Percentiles rank a stretch among this genome's conserved stretches.
Evolutionary conservation across 805 yeast species (phyloP).

Genomic region (Nakazawaea pomicola): DNA sequence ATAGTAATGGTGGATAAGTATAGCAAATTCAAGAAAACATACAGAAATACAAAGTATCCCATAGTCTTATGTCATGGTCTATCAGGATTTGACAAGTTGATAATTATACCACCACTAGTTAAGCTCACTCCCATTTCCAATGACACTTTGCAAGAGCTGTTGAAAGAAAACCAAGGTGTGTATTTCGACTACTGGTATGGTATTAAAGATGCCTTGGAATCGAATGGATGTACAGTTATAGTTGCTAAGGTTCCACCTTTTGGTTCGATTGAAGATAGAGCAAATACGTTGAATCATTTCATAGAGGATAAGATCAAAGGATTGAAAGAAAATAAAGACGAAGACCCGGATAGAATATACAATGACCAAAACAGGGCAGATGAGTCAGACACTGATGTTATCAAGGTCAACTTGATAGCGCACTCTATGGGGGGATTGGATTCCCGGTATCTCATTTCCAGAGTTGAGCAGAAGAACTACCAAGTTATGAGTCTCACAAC

Average conservation of each 20-base stretch:
- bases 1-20: conserved; percentile 27
- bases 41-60: conserved; percentile 63
- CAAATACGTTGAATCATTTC: conserved; percentile 47
- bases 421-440: conserved; percentile 97
- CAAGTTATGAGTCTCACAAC: conserved; percentile 76
- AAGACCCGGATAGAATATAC: conserved; percentile 17
- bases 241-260: conserved; percentile 81
- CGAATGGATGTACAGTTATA: conserved; percentile 61
- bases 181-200: conserved; percentile 81
- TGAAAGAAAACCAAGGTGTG: conserved; percentile 26
- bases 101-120: conserved; percentile 30
- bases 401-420: conserved; percentile 70
- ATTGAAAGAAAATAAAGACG: conserved; percentile 18
- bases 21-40: conserved; percentile 30
- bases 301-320: conserved; percentile 26
- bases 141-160: conserved; percentile 16
- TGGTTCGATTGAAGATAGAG: conserved; percentile 69
- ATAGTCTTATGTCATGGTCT: conserved; percentile 84
- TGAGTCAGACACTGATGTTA: conserved; percentile 21
- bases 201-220: conserved; percentile 53
- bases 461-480: conserved; percentile 41
- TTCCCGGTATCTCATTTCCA: conserved; percentile 67
- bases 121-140: conserved; percentile 11
- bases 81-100: conserved; percentile 67
- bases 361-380: conserved; percentile 14